phyloP scores from a whole-genome alignment of 1,139 yeast species.

The Candida buenavistaensis region DNA sequence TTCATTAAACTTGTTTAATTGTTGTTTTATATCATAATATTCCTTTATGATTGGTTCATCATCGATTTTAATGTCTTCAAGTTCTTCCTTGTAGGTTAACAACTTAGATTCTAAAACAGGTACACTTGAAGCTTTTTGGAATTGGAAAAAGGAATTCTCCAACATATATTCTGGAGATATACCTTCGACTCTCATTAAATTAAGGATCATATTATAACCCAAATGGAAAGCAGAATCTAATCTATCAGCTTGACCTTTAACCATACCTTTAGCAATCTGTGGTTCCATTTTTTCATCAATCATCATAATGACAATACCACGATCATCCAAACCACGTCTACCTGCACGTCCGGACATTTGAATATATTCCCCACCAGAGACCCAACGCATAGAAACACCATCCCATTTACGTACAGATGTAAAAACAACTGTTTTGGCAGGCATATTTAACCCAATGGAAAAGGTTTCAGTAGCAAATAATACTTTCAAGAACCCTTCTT shows the following conservation, averaged over 20 bases:
- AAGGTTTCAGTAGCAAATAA: slow-evolving; percentile 97
- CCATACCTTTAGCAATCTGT: slow-evolving; percentile 98
- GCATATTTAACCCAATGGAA: slow-evolving; percentile 97
- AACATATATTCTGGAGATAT: slow-evolving; percentile 97
- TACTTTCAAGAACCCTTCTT: slow-evolving; percentile 92
- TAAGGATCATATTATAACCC: slow-evolving; percentile 95
- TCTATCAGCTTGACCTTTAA: slow-evolving; percentile 96
- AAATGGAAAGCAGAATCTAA: slow-evolving; percentile 95
- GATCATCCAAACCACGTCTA: slow-evolving; percentile 97
- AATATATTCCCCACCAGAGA: slow-evolving; percentile 97
- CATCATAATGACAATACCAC: slow-evolving; percentile 99
- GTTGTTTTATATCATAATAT: slow-evolving; percentile 78
- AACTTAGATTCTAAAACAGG: slow-evolving; percentile 76
- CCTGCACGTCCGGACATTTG: slow-evolving; percentile 99
- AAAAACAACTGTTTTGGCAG: slow-evolving; percentile 97
- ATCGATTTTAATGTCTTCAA: slow-evolving; percentile 55
- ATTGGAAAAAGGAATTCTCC: slow-evolving; percentile 90
- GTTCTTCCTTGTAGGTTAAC: slow-evolving; percentile 49
- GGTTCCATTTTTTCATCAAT: slow-evolving; percentile 99
- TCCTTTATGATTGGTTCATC: slow-evolving; percentile 76
- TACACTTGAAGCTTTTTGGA: slow-evolving; percentile 88
- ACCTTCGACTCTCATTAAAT: slow-evolving; percentile 95
- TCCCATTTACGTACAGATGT: slow-evolving; percentile 98
- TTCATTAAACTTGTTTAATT: slow-evolving; percentile 65
- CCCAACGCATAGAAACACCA: slow-evolving; percentile 97